phyloP scores from a whole-genome alignment of 768 basidiomycete genomes.

The Termitomyces sp. region DNA sequence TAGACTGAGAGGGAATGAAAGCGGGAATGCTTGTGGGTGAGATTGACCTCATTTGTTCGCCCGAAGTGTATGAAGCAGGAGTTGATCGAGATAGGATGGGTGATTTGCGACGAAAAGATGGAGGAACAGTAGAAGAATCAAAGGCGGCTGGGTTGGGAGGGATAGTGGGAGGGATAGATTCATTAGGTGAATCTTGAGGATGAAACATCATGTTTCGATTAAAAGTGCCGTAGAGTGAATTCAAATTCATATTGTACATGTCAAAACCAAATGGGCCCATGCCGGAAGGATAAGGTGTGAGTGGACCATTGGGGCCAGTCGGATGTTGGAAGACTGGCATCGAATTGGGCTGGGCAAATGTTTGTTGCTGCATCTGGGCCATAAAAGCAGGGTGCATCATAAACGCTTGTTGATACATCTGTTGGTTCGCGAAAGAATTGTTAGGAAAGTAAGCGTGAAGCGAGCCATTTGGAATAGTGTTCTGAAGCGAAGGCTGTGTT shows the following conservation, averaged over 20 bases:
- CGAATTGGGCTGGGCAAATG: not conserved
- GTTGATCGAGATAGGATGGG: slow-evolving; percentile 8
- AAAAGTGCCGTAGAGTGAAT: not conserved
- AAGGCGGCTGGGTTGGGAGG: not conserved
- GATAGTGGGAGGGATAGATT: not conserved
- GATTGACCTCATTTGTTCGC: slow-evolving; percentile 7
- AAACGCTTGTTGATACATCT: slow-evolving; percentile 5
- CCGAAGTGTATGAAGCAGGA: slow-evolving; percentile 4
- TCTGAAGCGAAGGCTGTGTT: not conserved
- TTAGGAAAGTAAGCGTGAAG: not conserved
- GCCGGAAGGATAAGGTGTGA: not conserved
- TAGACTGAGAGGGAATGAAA: not conserved
- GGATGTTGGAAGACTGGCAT: slow-evolving; percentile 4
- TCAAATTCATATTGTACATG: not conserved
- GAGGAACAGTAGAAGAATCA: slow-evolving; percentile 10
- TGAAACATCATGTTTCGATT: slow-evolving; percentile 3
- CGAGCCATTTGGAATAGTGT: not conserved
- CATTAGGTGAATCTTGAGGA: not conserved
- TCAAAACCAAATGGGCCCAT: not conserved
- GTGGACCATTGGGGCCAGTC: not conserved
- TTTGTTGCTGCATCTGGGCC: slow-evolving; percentile 4
- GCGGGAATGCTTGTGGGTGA: slow-evolving; percentile 5
- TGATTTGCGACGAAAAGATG: slow-evolving; percentile 15
- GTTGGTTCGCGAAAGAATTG: not conserved
- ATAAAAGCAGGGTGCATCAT: slow-evolving; percentile 5